Base-by-base conservation (phyloP, 2,329 filamentous ascomycete genomes). In the Pseudogymnoascus sp. region DNA sequence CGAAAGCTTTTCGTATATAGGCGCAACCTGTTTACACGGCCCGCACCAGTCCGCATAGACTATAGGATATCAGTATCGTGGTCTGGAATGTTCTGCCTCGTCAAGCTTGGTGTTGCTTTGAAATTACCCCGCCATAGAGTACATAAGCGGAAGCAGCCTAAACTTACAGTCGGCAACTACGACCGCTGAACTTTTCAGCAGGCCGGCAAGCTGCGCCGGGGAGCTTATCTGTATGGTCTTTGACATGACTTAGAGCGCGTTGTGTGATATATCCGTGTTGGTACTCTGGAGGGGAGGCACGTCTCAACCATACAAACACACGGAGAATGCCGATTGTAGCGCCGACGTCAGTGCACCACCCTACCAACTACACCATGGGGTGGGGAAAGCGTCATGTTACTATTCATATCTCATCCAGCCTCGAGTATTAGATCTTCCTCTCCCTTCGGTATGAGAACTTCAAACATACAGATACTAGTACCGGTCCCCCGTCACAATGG, bases 41-140 rank as follows among this genome's bases (percentile, higher is more conserved):
- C 80, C 87, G 73, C 90, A 96, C 87, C 89, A 95, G 72, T 91
- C 87, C 71, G 92, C 91, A 72, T 90, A 93, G 81, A 97, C 91
- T 96, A 71, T 60, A 62, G 6, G 26, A 33, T 33, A 59, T 68
- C 64, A 67, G 64, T 44, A 64, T 42, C 62, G 31, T 63, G 63
- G 61, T 65, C 61, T 47, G 40, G 35, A 61, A 60, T 60, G 44
- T 31, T 4, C 31, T 42, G 67, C 42, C 50, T 53, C 5, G 33
- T 31, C 21, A 23, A 19, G 19, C 28, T 33, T 35, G 61, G 23
- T 21, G 21, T 57, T 57, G 36, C n/a, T 53, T 40, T 13, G 28
- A 36, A 35, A 59, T 62, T 66, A 61, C 53, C 61, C 61, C 50
- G 61, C 63, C 31, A 67, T 62, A 69, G 69, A 66, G 70, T 72